Base-by-base conservation (phyloP, 352 stramenopile species). In the Phytophthora idaei region DNA sequence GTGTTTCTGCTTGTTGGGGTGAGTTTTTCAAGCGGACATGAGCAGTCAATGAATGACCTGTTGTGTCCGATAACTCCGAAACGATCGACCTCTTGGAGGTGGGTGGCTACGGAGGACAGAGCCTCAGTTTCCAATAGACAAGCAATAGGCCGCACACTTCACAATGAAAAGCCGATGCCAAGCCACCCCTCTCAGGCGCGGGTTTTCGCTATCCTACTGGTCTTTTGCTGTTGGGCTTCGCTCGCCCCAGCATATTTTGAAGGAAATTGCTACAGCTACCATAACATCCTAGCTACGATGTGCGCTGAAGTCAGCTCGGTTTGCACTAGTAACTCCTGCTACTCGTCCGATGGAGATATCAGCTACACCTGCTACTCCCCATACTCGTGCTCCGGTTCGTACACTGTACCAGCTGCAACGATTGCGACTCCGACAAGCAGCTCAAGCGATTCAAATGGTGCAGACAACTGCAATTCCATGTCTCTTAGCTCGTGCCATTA, bases 401-500 rank as follows among this genome's bases (percentile, higher is more conserved):
- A 64, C 17, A 41, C 21, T 4, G 34, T 28, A 14, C 12, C 46
- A 29, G 27, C 15, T 6, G 21, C 2, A 32, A 42, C 45, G 34
- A 17, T 28, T 45, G 25, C 54, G 14, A 27, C 39, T 61, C 29
- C 41, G 4, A 34, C 54, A 15, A 61, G 41, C 54, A 52, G 12
- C 14, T 50, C 53, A 45, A 45, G 39, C 15, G 39, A 5, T 45
- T n/a, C 12, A 3, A 9, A 25, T 10, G 41, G 6, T 34, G 6
- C 6, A 25, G 29, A 61, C 12, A 25, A 27, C 32, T 54, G 56
- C 34, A 47, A 41, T 28, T 28, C 44, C 21, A 54, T 63, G 28
- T 45, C n/a, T 5, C 11, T 69, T 9, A 50, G 27, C 8, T 64
- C 52, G n/a, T 71, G 56, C 25, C 17, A 61, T 57, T 34, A 57